Base-by-base conservation (phyloP, 2,329 filamentous ascomycete genomes). In the Kalmusia sp. region DNA sequence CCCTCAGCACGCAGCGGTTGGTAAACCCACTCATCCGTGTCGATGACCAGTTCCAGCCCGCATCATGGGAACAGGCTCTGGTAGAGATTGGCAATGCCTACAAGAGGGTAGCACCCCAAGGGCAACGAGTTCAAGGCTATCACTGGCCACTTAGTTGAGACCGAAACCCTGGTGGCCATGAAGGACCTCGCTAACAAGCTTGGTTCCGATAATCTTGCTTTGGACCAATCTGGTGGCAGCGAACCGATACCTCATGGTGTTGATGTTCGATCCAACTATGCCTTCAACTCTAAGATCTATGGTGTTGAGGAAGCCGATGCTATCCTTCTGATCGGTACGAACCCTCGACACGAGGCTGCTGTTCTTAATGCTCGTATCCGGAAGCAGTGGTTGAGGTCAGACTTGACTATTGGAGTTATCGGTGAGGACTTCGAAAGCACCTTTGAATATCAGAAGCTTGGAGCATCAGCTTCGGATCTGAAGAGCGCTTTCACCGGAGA, bases 131-230 rank as follows among this genome's bases (percentile, higher is more conserved):
- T 99, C 82, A 98, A 98, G 84, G 89, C 88, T 28, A 86, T 99
- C 71, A 91, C 93, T 64, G 95, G 95, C 67, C 91, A 93, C 68
- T 84, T 99, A 43, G 88, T 90, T 44, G 95, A 99, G 75, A 90
- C 92, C 6, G 95, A 99, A 80, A 91, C 93, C 17, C 82, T 99
- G 61, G 93, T 98, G 57, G 93, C 93, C 50, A 91, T 96, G 81
- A 99, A 99, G 83, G 95, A 99, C 69, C 83, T 99, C 61, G 92
- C 92, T 67, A 99, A 99, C 84, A 93, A 88, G 78, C 89, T 99
- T 59, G 92, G 92, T 57, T 98, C 95, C 3, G 95, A 99, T 65
- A 99, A 98, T 76, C 82, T 99, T 56, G 91, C 92, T 57, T 85
- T 98, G 38, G 95, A 99, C 74, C 93, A 93, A 72, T 91, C 92